These are phyloP conservation scores for Triticum aestivum DNA, from an alignment of 176 grass and related monocot species.

Conservation along the genomic window DNA sequence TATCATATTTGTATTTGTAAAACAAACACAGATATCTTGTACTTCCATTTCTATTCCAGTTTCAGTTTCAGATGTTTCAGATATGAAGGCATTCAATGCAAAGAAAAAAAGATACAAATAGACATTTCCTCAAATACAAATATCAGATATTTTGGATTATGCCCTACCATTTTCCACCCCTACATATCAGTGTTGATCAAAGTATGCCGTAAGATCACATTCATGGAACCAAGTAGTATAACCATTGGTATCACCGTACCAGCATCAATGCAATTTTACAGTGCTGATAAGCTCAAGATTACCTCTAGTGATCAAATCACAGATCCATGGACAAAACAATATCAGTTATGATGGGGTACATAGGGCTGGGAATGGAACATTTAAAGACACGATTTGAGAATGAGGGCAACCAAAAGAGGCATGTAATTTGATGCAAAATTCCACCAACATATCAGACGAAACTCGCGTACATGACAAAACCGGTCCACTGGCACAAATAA, in stretches of 20 bases:
- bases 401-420: conserved; percentile 18
- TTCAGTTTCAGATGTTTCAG: no score
- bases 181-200: no score
- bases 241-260: neutral
- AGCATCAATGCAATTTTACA: neutral
- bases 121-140: no score
- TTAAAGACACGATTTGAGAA: neutral
- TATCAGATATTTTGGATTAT: no score
- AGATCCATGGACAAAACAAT: neutral
- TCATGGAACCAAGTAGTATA: no score
- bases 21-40: no score
- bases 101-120: no score
- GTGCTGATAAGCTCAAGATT: neutral
- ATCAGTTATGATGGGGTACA: neutral
- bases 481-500: conserved; percentile 44
- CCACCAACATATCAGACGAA: conserved; percentile 15
- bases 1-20: no score
- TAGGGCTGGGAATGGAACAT: neutral
- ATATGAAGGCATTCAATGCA: no score
- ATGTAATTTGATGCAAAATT: conserved; percentile 46
- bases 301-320: neutral
- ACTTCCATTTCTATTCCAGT: no score
- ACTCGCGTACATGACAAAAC: conserved; percentile 41
- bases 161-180: no score
- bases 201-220: no score